Conservation (phyloP, 2,329 filamentous ascomycete genomes). For the Celoporthe dispersa region DNA sequence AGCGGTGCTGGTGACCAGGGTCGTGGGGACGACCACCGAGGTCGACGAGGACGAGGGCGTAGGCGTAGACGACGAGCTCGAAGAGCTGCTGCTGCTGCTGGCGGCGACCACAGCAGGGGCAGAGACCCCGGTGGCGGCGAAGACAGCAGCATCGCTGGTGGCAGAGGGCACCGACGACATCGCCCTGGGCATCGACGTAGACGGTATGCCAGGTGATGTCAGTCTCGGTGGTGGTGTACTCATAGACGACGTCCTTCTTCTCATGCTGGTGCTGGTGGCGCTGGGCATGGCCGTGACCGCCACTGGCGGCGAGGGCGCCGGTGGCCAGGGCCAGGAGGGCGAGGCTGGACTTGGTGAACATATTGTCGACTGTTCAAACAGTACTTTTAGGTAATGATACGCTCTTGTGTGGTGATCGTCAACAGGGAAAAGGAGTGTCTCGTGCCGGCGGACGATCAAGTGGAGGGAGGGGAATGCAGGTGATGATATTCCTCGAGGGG, state of each 20-base stretch:
- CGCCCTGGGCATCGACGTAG: conserved; percentile 43
- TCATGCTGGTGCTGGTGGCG: conserved; percentile 42
- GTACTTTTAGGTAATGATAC: neutral
- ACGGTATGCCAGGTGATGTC: conserved; percentile 48
- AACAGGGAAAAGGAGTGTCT: conserved; percentile 25
- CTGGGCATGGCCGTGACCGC: conserved; percentile 46
- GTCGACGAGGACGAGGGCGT: conserved; percentile 4
- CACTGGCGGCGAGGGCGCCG: conserved; percentile 48
- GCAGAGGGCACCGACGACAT: conserved; percentile 24
- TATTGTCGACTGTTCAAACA: conserved; percentile 37
- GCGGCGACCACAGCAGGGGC: neutral
- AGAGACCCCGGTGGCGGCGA: conserved; percentile 17
- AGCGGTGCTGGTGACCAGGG: conserved; percentile 21
- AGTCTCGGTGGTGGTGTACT: conserved; percentile 41
- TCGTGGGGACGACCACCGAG: conserved; percentile 22
- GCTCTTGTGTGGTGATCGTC: neutral
- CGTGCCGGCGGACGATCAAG: conserved; percentile 22
- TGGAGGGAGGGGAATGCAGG: conserved; percentile 9
- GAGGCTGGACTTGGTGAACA: conserved; percentile 49
- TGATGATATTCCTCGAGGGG: conserved; percentile 2
- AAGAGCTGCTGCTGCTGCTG: conserved; percentile 4
- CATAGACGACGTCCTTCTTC: conserved; percentile 41
- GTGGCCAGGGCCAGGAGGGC: conserved; percentile 47
- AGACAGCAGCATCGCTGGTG: conserved; percentile 30
- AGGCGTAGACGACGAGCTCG: conserved; percentile 4